These are phyloP conservation scores for Candida oleophila DNA, from an alignment of 805 yeast genomes.

Conservation along the genomic window DNA sequence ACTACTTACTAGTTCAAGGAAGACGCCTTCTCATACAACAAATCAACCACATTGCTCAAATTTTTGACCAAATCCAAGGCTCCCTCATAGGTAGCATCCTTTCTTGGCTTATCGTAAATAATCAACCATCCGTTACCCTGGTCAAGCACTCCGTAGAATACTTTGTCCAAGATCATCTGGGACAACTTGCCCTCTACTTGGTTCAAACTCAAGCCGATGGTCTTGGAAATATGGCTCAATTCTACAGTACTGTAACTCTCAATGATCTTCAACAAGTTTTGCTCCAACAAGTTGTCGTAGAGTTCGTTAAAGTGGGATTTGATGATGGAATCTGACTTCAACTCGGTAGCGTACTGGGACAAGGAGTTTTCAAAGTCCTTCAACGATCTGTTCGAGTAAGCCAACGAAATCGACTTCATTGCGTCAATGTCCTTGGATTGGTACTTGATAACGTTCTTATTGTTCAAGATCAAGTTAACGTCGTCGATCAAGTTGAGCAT, in stretches of 20 bases:
- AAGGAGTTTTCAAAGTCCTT: slow-evolving; percentile 88
- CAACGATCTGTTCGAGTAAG: slow-evolving; percentile 85
- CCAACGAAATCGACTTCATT: slow-evolving; percentile 88
- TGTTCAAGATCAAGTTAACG: slow-evolving; percentile 70
- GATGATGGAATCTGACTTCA: slow-evolving; percentile 82
- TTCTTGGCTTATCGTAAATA: slow-evolving; percentile 83
- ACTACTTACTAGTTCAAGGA: slow-evolving; percentile 55
- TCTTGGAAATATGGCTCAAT: slow-evolving; percentile 79
- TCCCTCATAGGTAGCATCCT: slow-evolving; percentile 85
- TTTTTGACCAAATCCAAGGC: slow-evolving; percentile 84
- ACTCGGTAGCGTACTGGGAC: slow-evolving; percentile 65
- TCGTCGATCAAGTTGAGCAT: slow-evolving; percentile 89
- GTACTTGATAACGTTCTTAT: slow-evolving; percentile 67
- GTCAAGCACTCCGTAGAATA: slow-evolving; percentile 94
- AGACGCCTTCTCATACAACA: slow-evolving; percentile 91
- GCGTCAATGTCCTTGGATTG: slow-evolving; percentile 89
- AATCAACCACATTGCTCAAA: slow-evolving; percentile 84
- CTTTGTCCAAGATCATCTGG: slow-evolving; percentile 94
- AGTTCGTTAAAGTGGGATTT: slow-evolving; percentile 89
- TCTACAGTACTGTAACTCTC: slow-evolving; percentile 98
- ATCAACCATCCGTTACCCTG: slow-evolving; percentile 98
- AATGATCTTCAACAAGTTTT: slow-evolving; percentile 88
- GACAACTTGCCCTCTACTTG: slow-evolving; percentile 93
- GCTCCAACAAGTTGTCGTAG: slow-evolving; percentile 90
- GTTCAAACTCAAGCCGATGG: slow-evolving; percentile 81